Conservation (phyloP, 1,284 basidiomycete species). For the Trametes polyzona region DNA sequence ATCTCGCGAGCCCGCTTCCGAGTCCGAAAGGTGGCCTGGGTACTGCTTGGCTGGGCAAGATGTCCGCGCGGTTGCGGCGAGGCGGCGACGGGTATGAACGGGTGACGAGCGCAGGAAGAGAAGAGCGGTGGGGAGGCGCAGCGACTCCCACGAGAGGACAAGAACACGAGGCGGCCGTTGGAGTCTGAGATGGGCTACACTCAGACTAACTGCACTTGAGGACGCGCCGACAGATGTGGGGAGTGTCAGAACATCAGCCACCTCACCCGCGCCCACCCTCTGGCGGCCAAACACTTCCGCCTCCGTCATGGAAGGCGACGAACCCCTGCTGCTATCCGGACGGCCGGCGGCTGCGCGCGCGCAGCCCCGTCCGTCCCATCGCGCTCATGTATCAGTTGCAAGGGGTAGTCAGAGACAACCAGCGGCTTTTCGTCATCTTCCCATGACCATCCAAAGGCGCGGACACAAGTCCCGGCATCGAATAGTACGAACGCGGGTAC, state of each 20-base stretch:
- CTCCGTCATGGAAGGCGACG: no score
- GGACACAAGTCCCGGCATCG: no score
- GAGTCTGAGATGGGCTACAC: not conserved
- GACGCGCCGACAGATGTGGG: not conserved
- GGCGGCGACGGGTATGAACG: constrained; percentile 43
- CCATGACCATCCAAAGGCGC: no score
- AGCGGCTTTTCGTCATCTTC: no score
- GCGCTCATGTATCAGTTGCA: no score
- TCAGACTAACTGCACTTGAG: not conserved
- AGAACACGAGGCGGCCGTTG: not conserved
- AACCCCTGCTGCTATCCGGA: no score
- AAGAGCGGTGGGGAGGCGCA: not conserved
- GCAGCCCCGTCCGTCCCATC: no score
- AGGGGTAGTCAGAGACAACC: no score
- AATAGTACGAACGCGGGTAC: no score
- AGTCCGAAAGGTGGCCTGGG: not conserved
- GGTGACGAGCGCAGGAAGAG: constrained; percentile 40
- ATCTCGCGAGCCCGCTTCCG: constrained; percentile 9
- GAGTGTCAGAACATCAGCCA: not conserved
- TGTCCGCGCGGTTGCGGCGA: constrained; percentile 33
- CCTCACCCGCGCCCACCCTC: not conserved
- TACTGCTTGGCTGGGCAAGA: not conserved
- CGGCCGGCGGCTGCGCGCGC: no score
- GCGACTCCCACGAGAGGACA: constrained; percentile 27
- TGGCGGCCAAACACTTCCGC: not conserved